Base-by-base conservation (phyloP, 2,329 filamentous ascomycete species). In the Ilyonectria robusta region DNA sequence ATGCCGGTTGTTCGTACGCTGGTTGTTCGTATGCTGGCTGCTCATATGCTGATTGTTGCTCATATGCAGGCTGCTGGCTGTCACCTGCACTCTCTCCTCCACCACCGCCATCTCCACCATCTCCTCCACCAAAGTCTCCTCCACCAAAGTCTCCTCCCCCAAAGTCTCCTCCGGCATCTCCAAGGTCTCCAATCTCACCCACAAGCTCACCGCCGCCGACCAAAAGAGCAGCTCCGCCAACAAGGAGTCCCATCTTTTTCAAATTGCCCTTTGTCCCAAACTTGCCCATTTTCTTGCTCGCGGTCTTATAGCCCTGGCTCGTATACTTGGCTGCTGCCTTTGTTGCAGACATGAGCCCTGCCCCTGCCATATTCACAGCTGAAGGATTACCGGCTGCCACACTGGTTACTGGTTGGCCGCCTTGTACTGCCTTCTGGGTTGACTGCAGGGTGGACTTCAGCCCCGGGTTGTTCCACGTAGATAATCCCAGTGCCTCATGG, bases 171-270 rank as follows among this genome's bases (percentile, higher is more conserved):
- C 47, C 47, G 15, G 2, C 23, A n/a, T 31, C 47, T 17, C 47
- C 47, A n/a, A 29, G 26, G 26, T 26, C 47, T 31, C 23, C 23
- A 5, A 50, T 29, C 3, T 50, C 47, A 1, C 47, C 23, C 23
- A 26, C 47, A 29, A 50, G 6, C 47, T 50, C 47, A 9, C 47
- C 47, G 6, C 47, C 26, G 17, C 47, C 47, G 5, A 50, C 23
- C 23, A 50, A 17, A 9, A 50, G 47, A 50, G 26, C 23, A 31
- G 47, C 47, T 50, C 47, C 47, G 47, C 47, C 47, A 3, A 31
- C 47, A 31, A 50, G 13, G 5, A 50, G 47, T 1, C 47, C 47
- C 47, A 50, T 50, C 47, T 50, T 50, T 23, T 50, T 50, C 47
- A 50, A 9, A 10, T 50, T 50, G 15, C 26, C 26, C 47, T 31